These are phyloP conservation scores for Colletotrichum tropicicola DNA, from an alignment of 2,329 filamentous ascomycete genomes.

Conservation along the genomic window DNA sequence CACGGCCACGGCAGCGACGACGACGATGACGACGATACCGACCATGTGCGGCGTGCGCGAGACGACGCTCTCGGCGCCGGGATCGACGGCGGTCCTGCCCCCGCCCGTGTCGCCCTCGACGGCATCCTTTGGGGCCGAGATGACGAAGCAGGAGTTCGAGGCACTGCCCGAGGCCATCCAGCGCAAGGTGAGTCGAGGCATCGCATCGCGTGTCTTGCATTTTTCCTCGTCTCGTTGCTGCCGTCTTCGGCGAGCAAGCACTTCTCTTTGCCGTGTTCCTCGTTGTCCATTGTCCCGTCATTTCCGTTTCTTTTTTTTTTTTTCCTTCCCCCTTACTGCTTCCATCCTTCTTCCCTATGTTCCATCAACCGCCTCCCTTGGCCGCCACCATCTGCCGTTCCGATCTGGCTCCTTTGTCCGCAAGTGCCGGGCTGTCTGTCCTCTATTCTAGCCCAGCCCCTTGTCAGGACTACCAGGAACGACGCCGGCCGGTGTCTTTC, in stretches of 20 bases:
- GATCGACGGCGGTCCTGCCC: neutral
- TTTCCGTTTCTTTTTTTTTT: no score
- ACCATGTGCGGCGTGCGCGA: neutral
- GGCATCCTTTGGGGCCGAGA: conserved; percentile 31
- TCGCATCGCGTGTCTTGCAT: no score
- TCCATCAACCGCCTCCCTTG: neutral
- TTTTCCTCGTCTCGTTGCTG: conserved; percentile 25
- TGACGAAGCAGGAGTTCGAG: conserved; percentile 55
- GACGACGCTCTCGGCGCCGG: neutral
- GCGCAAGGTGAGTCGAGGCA: conserved; percentile 60
- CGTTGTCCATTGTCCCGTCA: no score
- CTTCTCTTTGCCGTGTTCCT: no score
- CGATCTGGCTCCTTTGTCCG: conserved; percentile 7
- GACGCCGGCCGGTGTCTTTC: neutral
- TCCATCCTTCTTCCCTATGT: no score
- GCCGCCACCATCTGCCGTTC: conserved; percentile 8
- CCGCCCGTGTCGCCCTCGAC: conserved; percentile 32
- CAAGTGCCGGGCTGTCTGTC: conserved; percentile 7
- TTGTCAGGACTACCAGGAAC: neutral
- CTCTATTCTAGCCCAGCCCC: conserved; percentile 1
- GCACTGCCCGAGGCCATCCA: conserved; percentile 62
- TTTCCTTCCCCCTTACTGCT: neutral
- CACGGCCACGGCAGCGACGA: conserved; percentile 1
- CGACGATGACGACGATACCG: neutral
- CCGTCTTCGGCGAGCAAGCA: neutral